Evolutionary conservation across 345 rosid species (phyloP).

Genomic region (Gossypioides kirkii): DNA sequence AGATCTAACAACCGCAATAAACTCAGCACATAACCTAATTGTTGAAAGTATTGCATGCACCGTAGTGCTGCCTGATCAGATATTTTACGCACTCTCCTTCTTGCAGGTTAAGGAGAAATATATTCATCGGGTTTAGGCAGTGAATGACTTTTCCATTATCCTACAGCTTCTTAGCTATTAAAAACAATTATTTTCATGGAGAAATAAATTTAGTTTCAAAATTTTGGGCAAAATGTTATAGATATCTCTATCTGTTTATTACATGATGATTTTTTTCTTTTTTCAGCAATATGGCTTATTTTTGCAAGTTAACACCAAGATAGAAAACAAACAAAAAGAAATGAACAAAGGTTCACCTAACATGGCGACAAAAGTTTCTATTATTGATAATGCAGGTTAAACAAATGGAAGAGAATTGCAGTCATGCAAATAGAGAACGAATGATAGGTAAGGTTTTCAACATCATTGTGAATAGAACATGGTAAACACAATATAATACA

Average conservation of each 20-base stretch:
- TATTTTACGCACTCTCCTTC: neutral
- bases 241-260: neutral
- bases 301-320: neutral
- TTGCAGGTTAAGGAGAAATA: neutral
- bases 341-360: constrained; percentile 1
- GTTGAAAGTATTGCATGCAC: neutral
- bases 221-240: neutral
- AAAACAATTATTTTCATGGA: neutral
- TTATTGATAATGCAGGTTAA: neutral
- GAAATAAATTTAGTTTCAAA: neutral
- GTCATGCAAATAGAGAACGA: neutral
- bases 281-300: neutral
- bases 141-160: neutral
- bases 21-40: neutral
- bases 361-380: neutral
- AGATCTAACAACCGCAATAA: neutral
- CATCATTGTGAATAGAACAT: neutral
- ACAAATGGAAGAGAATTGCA: neutral
- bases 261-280: no score
- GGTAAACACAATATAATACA: neutral
- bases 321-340: neutral
- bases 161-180: neutral
- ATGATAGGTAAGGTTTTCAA: neutral
- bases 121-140: neutral
- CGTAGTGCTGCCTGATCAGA: neutral